phyloP scores from a whole-genome alignment of 1,139 yeast genomes.

The Kodamaea derodonti region DNA sequence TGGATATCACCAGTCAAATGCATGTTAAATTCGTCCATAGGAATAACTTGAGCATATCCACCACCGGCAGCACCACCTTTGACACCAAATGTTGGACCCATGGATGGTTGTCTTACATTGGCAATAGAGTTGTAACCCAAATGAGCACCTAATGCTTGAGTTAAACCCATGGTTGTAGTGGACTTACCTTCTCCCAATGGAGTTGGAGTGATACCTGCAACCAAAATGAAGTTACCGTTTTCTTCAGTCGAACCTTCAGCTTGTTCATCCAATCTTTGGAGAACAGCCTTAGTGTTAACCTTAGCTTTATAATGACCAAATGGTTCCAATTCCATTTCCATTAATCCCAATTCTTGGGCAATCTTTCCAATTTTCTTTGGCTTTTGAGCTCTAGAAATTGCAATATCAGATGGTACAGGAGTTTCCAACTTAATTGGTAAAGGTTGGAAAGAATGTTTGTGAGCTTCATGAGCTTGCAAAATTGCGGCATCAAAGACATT shows the following conservation, averaged over 20 bases:
- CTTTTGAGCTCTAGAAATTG: conserved; percentile 65
- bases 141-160: conserved; percentile 78
- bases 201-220: conserved; percentile 81
- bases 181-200: conserved; percentile 83
- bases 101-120: conserved; percentile 79
- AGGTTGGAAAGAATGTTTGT: conserved; percentile 43
- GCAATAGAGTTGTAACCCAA: conserved; percentile 67
- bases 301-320: conserved; percentile 76
- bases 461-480: conserved; percentile 46
- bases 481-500: conserved; percentile 68
- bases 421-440: conserved; percentile 44
- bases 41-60: conserved; percentile 80
- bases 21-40: conserved; percentile 86
- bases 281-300: conserved; percentile 52
- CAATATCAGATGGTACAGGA: conserved; percentile 78
- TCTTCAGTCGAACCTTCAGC: conserved; percentile 43
- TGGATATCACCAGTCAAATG: conserved; percentile 84
- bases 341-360: conserved; percentile 63
- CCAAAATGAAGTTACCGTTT: conserved; percentile 63
- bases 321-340: conserved; percentile 61
- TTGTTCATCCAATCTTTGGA: conserved; percentile 54
- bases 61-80: conserved; percentile 93
- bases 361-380: conserved; percentile 64
- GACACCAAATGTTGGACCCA: conserved; percentile 87
- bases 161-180: conserved; percentile 75